Conservation (phyloP, 495 filamentous ascomycete species). For the Cudoniella acicularis region DNA sequence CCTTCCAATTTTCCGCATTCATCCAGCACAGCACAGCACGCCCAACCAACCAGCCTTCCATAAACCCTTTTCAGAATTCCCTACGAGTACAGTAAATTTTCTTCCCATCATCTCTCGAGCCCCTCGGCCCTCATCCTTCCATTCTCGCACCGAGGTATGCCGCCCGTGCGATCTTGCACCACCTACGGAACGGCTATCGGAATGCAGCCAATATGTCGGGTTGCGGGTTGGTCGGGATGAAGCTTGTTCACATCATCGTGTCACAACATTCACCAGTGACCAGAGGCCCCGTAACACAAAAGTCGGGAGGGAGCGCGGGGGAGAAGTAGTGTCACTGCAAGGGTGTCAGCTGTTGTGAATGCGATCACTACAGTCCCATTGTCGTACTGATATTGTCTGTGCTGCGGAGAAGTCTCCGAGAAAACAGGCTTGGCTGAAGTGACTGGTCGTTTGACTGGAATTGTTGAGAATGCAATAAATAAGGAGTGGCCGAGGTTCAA, state of each 20-base stretch:
- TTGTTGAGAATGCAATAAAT: background rate
- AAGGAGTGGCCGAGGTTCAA: background rate
- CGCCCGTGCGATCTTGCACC: background rate
- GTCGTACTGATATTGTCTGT: background rate
- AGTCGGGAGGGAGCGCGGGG: background rate
- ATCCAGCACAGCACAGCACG: no score
- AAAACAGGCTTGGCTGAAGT: background rate
- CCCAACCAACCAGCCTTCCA: no score
- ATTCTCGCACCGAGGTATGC: background rate
- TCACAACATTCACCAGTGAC: background rate
- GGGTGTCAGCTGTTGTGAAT: background rate
- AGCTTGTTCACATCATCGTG: background rate
- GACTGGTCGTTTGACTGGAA: background rate
- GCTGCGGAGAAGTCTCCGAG: background rate
- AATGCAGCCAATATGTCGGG: background rate
- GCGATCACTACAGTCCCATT: no score
- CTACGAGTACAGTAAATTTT: background rate
- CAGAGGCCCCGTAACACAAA: background rate
- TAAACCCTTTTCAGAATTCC: no score
- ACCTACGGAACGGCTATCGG: background rate
- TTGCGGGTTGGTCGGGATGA: no score
- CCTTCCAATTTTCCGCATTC: no score
- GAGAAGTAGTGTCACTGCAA: background rate
- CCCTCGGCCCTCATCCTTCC: background rate
- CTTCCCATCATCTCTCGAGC: background rate